Evolutionary conservation across 176 grass and related monocot species (phyloP).

Genomic region (Aegilops sharonensis): DNA sequence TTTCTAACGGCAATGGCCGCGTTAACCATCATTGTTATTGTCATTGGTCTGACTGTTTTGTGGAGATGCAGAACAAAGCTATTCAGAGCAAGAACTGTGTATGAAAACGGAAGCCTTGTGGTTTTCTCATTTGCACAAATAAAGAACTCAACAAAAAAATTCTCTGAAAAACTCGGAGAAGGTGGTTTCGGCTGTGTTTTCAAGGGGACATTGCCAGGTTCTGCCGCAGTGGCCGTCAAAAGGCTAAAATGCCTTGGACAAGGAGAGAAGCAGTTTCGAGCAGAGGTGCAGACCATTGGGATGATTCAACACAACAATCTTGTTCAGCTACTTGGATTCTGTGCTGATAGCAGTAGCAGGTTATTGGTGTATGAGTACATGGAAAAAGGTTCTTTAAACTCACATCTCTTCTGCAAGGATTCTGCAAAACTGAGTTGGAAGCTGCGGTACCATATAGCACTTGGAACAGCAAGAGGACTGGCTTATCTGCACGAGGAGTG

Average conservation of each 20-base stretch:
- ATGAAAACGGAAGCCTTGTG: neutral
- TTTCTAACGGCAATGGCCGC: neutral
- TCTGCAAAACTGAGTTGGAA: neutral
- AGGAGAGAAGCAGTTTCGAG: neutral
- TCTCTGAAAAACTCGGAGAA: neutral
- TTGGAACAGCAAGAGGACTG: too few species aligned
- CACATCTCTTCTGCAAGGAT: neutral
- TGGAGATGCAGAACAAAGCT: neutral
- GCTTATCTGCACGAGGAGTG: too few species aligned
- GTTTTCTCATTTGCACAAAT: conserved; percentile 2
- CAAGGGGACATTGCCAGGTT: neutral
- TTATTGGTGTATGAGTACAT: neutral
- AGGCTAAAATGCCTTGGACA: neutral
- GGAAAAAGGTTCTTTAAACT: neutral
- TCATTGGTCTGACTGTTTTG: neutral
- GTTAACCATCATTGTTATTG: neutral
- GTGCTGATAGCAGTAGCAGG: neutral
- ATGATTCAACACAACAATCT: neutral
- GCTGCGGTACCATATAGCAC: too few species aligned
- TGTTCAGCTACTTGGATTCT: neutral
- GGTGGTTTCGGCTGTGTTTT: neutral
- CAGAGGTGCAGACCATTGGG: neutral
- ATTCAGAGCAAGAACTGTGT: neutral
- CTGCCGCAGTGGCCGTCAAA: neutral
- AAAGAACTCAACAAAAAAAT: neutral